Evolutionary conservation across 2,329 filamentous ascomycete species (phyloP).

Genomic region (Phoma sp.): DNA sequence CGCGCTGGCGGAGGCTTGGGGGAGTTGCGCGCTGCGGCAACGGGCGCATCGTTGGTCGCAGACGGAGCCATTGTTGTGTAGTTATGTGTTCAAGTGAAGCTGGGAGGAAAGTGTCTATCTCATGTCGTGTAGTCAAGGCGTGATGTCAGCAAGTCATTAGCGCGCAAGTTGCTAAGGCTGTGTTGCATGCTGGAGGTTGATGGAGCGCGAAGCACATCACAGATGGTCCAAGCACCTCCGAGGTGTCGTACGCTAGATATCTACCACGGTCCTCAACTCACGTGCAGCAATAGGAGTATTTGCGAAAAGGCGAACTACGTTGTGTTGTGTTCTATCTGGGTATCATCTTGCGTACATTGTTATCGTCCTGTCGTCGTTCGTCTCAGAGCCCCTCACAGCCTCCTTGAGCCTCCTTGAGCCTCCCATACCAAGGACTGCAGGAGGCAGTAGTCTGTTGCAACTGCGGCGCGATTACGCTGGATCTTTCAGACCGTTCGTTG

Average conservation of each 20-base stretch:
- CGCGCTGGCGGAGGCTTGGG: conserved; percentile 61
- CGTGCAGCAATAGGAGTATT: too few relatives aligned
- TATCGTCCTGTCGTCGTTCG: too few relatives aligned
- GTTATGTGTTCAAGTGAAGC: conserved; percentile 16
- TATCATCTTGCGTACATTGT: conserved; percentile 4
- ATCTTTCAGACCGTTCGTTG: conserved; percentile 83
- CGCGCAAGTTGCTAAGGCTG: conserved; percentile 23
- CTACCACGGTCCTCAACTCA: neutral
- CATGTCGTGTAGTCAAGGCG: conserved; percentile 33
- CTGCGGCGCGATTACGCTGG: conserved; percentile 62
- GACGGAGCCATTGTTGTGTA: conserved; percentile 45
- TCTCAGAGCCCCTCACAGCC: neutral
- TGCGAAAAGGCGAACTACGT: neutral
- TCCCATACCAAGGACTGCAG: neutral
- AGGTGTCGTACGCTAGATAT: conserved; percentile 1
- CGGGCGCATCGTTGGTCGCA: conserved; percentile 48
- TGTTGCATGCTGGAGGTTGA: conserved; percentile 25
- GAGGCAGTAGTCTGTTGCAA: neutral
- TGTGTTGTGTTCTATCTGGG: neutral
- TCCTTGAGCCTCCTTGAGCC: neutral
- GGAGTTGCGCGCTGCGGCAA: conserved; percentile 53
- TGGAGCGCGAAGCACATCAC: conserved; percentile 21
- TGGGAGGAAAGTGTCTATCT: conserved; percentile 22
- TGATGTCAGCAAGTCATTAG: conserved; percentile 24
- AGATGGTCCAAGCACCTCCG: conserved; percentile 33